Conservation (phyloP, 441 rosid genomes). For the Populus trichocarpa region DNA sequence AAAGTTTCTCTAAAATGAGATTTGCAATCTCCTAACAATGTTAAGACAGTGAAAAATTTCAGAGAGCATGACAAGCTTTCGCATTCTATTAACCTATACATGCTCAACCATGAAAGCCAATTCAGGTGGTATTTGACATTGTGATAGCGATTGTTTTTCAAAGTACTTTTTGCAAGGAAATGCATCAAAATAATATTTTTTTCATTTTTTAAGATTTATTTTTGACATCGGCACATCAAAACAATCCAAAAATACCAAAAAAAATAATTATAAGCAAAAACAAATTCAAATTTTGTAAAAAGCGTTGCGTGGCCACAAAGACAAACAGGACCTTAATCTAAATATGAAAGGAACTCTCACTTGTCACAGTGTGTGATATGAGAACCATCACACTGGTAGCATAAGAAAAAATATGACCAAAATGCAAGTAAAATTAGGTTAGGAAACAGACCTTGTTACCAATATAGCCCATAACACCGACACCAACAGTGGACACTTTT, state of each 20-base stretch:
- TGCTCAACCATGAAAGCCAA: neutral
- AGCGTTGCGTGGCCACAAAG: no score
- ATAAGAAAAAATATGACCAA: neutral
- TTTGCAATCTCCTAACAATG: neutral
- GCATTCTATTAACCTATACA: neutral
- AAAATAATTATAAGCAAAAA: no score
- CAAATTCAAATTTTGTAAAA: no score
- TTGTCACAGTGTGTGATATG: neutral
- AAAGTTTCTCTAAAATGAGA: neutral
- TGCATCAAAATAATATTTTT: no score
- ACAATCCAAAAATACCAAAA: no score
- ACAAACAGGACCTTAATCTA: neutral
- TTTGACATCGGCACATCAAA: no score
- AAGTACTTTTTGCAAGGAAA: no score
- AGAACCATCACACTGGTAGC: neutral
- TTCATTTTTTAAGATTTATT: no score
- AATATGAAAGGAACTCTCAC: neutral
- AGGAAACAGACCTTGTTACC: constrained; percentile 80
- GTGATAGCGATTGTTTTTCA: no score
- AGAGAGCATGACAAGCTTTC: neutral
- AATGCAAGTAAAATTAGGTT: constrained; percentile 3
- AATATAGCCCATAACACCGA: constrained; percentile 94
- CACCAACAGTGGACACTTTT: constrained; percentile 91
- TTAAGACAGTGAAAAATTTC: neutral
- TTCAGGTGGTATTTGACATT: neutral